Evolutionary conservation across 352 stramenopile species (phyloP).

Genomic region (Pythium brachiatum): DNA sequence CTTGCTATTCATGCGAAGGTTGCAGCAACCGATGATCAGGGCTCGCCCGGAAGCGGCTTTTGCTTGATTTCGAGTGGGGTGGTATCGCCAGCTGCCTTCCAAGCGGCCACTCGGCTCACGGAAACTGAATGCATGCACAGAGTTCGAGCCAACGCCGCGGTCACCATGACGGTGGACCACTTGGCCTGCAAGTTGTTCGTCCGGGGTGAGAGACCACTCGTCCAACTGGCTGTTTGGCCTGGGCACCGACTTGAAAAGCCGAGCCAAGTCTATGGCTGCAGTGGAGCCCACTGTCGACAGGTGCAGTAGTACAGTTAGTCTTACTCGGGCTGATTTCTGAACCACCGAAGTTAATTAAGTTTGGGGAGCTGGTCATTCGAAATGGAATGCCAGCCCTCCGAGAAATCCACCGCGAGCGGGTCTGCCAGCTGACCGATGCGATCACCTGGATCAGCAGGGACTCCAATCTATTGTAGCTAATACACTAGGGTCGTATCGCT

Average conservation of each 20-base stretch:
- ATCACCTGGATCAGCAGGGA: background rate
- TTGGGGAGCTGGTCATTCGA: too few relatives aligned
- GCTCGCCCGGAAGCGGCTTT: slow-evolving; percentile 7
- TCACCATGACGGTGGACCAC: background rate
- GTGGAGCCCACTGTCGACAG: too few relatives aligned
- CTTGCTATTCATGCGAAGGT: background rate
- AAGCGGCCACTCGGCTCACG: background rate
- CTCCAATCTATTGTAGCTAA: too few relatives aligned
- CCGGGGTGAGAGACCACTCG: too few relatives aligned
- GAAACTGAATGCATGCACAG: slow-evolving; percentile 7
- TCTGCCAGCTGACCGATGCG: background rate
- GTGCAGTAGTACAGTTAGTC: too few relatives aligned
- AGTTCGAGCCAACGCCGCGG: background rate
- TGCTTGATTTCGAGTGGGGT: slow-evolving; percentile 7
- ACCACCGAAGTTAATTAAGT: slow-evolving; percentile 1
- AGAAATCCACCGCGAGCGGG: slow-evolving; percentile 20
- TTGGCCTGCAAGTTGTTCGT: too few relatives aligned
- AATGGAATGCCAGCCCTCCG: background rate
- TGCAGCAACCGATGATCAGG: background rate
- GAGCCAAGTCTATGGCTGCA: too few relatives aligned
- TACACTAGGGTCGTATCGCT: too few relatives aligned
- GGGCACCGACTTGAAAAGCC: background rate
- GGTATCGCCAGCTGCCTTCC: background rate
- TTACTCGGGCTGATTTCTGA: too few relatives aligned
- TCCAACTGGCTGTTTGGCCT: background rate